Evolutionary conservation across 129 eudicot genomes (phyloP), one percentile per base, ranked within the genome.

Genomic region (Pseudognaphalium luteoalbum): DNA sequence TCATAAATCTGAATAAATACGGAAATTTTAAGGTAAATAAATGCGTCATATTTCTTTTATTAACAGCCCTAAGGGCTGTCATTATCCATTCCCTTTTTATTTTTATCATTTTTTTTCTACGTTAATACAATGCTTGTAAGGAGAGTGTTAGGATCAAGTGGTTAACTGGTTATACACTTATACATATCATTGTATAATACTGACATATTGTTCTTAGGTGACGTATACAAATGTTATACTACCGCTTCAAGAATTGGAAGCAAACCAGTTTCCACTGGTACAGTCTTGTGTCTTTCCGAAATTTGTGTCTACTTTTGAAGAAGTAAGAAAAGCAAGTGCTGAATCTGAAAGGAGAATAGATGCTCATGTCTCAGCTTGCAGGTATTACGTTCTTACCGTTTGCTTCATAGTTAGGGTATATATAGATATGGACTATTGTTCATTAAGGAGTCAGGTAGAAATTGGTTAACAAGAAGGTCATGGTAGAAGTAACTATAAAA

Each of bases 201-300:
- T 75, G 33, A 68, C 29, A 33, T 39, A 19, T 37, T 35, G 28
- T 56, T 35, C 22, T 68, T 39, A 42, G 98, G 97, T 86, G 72
- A 81, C 86, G 21, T 91, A 91, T 86, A 71, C 78, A 21, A 88
- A 91, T 70, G 87, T 83, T 29, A 81, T 94, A 74, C 72, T 80
- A 37, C 91, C 93, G 8, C 65, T 94, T 85, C 93, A 85, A 68
- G 90, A 94, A 73, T 67, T 94, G 77, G 98, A 94, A 85, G 91
- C 93, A 64, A 78, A 84, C 25, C 93, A 89, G 11, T 94, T 94
- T 71, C 93, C 98, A 22, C 70, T 87, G 82, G 71, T 94, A 44
- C 98, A 94, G 77, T 94, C 98, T 78, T 94, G 98, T 73, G 68
- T 89, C 51, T 86, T 91, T 68, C 98, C 98, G 65, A 91, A 89